Evolutionary conservation across 176 grass and related monocot genomes (phyloP), one percentile per base, ranked within the genome.

Genomic region (Microstegium vimineum): DNA sequence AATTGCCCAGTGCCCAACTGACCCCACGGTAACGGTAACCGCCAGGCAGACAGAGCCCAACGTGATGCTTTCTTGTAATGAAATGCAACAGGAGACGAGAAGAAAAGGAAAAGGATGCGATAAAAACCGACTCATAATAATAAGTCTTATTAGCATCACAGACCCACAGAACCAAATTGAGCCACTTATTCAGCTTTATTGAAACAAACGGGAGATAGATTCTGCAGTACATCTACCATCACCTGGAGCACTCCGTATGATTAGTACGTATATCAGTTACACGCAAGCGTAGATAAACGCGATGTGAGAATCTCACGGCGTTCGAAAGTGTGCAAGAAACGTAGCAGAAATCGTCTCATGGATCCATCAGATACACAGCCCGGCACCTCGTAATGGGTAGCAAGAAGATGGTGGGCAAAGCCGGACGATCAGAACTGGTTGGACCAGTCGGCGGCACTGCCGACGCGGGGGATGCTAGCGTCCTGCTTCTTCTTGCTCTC

Each of bases 371-470:
- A 63, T 59, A 66, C 70, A 69, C 77, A 22, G 18, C 45, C 62
- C n/a, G n/a, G n/a, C n/a, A n/a, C n/a, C n/a, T n/a, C 54, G 49
- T 12, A 66, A 46, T 56, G 54, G 33, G 28, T 32, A 33, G 6
- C 41, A 30, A 31, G 62, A 23, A 8, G 34, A 32, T 35, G 72
- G 37, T 71, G 45, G 8, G 33, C 43, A 63, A 81, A 76, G 28
- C 15, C 81, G n/a, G 32, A 5, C 36, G 30, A 22, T 83, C 80
- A 97, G 75, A 78, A 97, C n/a, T 91, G 84, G 71, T 81, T 83
- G 20, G 89, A 90, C 94, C 94, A 97, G 70, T 97, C 86, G 11
- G 94, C 91, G 5, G 84, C 89, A 36, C 94, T 97, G 79, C 89
- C 94, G 10, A 94, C 91, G n/a, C 94, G 86, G 28, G 89, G 94